Evolutionary conservation across 1,284 basidiomycete species (phyloP).

Genomic region (Phellopilus nigrolimitatus): DNA sequence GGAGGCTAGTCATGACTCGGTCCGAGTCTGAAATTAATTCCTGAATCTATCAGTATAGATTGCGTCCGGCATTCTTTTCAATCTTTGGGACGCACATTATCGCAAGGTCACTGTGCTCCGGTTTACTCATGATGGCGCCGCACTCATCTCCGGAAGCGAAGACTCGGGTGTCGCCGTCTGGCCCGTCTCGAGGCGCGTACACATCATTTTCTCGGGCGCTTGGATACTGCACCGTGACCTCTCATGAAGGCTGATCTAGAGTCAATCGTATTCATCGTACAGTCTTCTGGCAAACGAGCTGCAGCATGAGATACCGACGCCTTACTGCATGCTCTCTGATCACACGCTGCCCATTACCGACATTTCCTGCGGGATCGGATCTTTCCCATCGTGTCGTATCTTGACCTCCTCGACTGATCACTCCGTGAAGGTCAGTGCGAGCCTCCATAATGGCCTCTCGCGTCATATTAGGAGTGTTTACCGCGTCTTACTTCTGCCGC

Average conservation of each 20-base stretch:
- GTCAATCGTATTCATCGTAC: slow-evolving; percentile 17
- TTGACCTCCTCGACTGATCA: slow-evolving; percentile 85
- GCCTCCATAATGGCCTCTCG: neutral
- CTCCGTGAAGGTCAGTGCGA: slow-evolving; percentile 74
- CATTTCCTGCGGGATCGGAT: slow-evolving; percentile 72
- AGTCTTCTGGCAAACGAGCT: slow-evolving; percentile 60
- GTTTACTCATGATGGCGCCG: slow-evolving; percentile 79
- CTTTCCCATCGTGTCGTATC: slow-evolving; percentile 73
- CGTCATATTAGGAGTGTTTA: slow-evolving; percentile 6
- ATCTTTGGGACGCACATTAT: slow-evolving; percentile 94
- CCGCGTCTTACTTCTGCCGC: slow-evolving; percentile 18
- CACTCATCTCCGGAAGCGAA: slow-evolving; percentile 82
- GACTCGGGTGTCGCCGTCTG: slow-evolving; percentile 89
- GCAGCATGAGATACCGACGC: slow-evolving; percentile 67
- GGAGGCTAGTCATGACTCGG: slow-evolving; percentile 62
- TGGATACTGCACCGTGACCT: neutral
- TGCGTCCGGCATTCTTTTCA: slow-evolving; percentile 83
- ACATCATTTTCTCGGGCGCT: slow-evolving; percentile 17
- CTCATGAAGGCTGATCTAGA: slow-evolving; percentile 21
- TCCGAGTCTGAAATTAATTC: slow-evolving; percentile 15
- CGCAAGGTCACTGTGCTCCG: slow-evolving; percentile 78
- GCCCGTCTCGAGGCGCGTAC: slow-evolving; percentile 75
- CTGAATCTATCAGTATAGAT: slow-evolving; percentile 47
- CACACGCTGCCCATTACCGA: slow-evolving; percentile 90
- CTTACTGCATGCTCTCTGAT: slow-evolving; percentile 81